These are phyloP conservation scores for Oldenlandia corymbosa DNA, from an alignment of 257 asterid species.

Conservation along the genomic window DNA sequence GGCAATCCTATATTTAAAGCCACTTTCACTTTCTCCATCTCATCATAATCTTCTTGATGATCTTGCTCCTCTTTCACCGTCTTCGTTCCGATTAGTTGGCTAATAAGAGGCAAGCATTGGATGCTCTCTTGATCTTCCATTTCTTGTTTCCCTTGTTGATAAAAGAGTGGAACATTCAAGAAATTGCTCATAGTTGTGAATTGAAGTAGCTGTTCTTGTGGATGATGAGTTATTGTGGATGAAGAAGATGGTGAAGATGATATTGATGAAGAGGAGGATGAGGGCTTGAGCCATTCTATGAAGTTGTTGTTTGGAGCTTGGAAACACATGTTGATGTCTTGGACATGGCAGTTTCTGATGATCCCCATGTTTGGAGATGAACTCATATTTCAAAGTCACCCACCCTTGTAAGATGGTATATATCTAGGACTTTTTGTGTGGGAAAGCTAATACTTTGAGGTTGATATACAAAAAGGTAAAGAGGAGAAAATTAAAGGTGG, in stretches of 20 bases:
- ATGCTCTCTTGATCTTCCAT: constrained; percentile 16
- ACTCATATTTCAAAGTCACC: constrained; percentile 9
- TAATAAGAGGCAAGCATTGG: constrained; percentile 76
- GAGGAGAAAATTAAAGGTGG: constrained; percentile 23
- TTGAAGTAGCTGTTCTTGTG: not conserved
- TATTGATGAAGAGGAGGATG: constrained; percentile 17
- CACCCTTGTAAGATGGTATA: constrained; percentile 24
- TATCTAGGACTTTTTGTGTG: constrained; percentile 47
- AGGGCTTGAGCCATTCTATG: constrained; percentile 66
- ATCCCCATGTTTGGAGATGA: constrained; percentile 30
- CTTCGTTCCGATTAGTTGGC: constrained; percentile 38
- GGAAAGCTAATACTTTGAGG: constrained; percentile 41
- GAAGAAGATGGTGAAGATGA: constrained; percentile 21
- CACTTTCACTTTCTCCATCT: constrained; percentile 44
- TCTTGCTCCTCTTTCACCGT: constrained; percentile 33
- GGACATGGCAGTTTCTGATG: constrained; percentile 29
- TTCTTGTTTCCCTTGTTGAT: constrained; percentile 18
- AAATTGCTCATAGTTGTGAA: constrained; percentile 32
- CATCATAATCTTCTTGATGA: constrained; percentile 13
- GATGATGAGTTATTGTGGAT: constrained; percentile 20
- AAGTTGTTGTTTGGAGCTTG: constrained; percentile 41
- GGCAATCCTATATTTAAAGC: constrained; percentile 83
- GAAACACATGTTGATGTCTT: constrained; percentile 41
- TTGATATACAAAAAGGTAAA: no score
- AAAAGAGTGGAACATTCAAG: constrained; percentile 43